A percentile compares a stretch with the other conserved stretches of the same genome.
Conservation (phyloP, 192 early-diverging fungal species). For the Fimicolochytrium jonesii region DNA sequence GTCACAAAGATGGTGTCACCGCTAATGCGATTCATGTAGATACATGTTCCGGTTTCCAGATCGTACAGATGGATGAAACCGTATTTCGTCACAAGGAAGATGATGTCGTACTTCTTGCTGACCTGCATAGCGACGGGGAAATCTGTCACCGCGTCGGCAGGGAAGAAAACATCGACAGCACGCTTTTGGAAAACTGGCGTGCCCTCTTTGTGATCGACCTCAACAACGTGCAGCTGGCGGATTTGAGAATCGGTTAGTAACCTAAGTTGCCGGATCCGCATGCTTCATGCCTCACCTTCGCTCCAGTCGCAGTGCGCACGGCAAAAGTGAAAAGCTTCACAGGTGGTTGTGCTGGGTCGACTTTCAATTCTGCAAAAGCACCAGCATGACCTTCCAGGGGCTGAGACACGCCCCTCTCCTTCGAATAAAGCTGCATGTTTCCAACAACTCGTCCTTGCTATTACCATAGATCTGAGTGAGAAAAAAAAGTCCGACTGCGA, state of each 20-base stretch:
- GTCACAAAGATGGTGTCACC: slow-evolving; percentile 99
- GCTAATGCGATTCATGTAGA: slow-evolving; percentile 97
- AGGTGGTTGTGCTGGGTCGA: slow-evolving; percentile 70
- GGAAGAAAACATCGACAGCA: slow-evolving; percentile 92
- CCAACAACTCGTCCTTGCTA: slow-evolving; percentile 84
- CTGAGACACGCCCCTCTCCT: slow-evolving; percentile 88
- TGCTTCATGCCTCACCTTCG: slow-evolving; percentile 74
- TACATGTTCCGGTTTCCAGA: slow-evolving; percentile 86
- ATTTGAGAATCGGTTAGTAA: no score
- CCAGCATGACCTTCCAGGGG: slow-evolving; percentile 95
- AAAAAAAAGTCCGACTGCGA: no score
- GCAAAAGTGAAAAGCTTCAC: slow-evolving; percentile 94
- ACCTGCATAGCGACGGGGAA: slow-evolving; percentile 98
- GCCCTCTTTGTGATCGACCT: slow-evolving; percentile 92
- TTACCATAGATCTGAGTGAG: slow-evolving; percentile 8
- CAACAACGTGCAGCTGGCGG: slow-evolving; percentile 90
- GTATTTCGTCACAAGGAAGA: slow-evolving; percentile 96
- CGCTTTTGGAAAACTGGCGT: slow-evolving; percentile 86
- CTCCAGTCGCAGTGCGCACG: slow-evolving; percentile 70
- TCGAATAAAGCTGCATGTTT: slow-evolving; percentile 94
- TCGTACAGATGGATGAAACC: slow-evolving; percentile 98
- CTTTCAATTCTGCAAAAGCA: slow-evolving; percentile 84
- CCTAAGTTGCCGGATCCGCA: no score
- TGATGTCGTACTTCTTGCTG: slow-evolving; percentile 87
- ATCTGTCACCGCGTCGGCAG: slow-evolving; percentile 89